These are phyloP conservation scores for Scedosporium minutisporum DNA, from an alignment of 2,329 filamentous ascomycete species.

Conservation along the genomic window DNA sequence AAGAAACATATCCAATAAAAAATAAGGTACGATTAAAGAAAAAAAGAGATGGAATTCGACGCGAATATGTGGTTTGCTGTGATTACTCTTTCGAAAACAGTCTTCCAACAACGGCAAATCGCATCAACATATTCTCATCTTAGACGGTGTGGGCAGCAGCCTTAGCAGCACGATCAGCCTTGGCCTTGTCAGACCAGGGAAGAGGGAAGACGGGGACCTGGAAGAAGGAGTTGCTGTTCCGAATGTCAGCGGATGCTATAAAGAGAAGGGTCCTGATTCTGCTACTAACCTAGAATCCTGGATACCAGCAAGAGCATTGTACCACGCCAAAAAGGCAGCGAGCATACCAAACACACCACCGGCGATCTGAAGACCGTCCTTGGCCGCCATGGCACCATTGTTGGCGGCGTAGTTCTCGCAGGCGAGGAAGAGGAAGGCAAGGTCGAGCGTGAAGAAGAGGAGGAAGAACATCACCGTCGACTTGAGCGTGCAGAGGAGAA, in stretches of 20 bases:
- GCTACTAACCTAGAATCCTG: conserved; percentile 55
- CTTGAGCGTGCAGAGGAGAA: conserved; percentile 64
- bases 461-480: conserved; percentile 71
- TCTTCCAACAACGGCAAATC: background rate
- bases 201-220: conserved; percentile 87
- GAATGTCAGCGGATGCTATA: background rate
- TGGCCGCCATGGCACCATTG: conserved; percentile 35
- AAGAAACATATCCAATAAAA: background rate
- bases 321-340: conserved; percentile 77
- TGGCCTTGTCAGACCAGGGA: conserved; percentile 67
- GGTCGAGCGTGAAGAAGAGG: conserved; percentile 68
- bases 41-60: background rate
- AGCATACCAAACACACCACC: conserved; percentile 75
- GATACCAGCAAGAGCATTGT: conserved; percentile 75
- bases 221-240: conserved; percentile 71
- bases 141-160: conserved; percentile 1
- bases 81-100: background rate
- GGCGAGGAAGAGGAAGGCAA: conserved; percentile 65
- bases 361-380: conserved; percentile 49
- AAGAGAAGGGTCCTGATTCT: background rate
- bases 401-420: conserved; percentile 50
- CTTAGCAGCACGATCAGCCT: conserved; percentile 32
- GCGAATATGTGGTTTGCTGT: background rate
- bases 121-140: background rate
- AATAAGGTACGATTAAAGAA: background rate